These are phyloP conservation scores for Eucalyptus leucophloia DNA, from an alignment of 345 rosid genomes.

Conservation along the genomic window DNA sequence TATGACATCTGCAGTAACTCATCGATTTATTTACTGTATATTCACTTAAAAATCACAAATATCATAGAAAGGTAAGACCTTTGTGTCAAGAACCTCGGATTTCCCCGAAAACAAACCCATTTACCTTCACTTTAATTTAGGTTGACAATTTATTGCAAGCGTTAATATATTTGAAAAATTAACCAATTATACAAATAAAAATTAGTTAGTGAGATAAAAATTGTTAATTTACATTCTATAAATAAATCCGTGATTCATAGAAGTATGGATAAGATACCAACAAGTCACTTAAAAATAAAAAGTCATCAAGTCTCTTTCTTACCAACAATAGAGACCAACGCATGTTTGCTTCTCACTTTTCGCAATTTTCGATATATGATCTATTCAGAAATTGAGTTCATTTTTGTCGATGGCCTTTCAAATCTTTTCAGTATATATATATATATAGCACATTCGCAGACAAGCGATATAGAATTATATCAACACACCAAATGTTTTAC, in stretches of 20 bases:
- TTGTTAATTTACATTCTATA: neutral
- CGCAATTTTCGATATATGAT: neutral
- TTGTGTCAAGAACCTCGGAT: neutral
- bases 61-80: neutral
- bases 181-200: too few species aligned
- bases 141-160: neutral
- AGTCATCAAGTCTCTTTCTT: neutral
- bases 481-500: neutral
- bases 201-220: too few species aligned
- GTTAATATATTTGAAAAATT: neutral
- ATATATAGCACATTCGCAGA: neutral
- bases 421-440: neutral
- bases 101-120: neutral
- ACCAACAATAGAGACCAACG: neutral
- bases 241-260: too few species aligned
- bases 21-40: neutral
- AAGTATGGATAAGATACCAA: neutral
- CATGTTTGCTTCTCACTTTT: neutral
- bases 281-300: neutral
- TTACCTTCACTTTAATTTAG: neutral
- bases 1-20: neutral
- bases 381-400: neutral
- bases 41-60: neutral
- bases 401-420: neutral
- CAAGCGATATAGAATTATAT: neutral